Conservation (phyloP, 768 basidiomycete genomes). For the Tulasnella sp. region DNA sequence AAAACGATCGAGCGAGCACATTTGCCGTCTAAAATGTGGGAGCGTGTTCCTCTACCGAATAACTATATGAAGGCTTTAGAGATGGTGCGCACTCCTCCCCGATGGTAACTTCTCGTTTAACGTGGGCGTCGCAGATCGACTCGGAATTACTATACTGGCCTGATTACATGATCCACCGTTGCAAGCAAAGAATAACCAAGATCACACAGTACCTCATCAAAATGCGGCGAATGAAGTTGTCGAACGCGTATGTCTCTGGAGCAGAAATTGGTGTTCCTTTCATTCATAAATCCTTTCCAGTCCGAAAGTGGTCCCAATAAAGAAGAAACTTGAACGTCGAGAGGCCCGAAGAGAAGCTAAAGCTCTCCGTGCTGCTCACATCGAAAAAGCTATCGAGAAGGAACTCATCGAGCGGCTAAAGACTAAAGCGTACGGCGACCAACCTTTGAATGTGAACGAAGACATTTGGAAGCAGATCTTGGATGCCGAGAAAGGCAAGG, state of each 20-base stretch:
- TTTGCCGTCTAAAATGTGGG: slow-evolving; percentile 97
- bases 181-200: slow-evolving; percentile 98
- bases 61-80: slow-evolving; percentile 94
- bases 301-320: slow-evolving; percentile 89
- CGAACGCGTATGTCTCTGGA: slow-evolving; percentile 64
- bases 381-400: slow-evolving; percentile 93
- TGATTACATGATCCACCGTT: slow-evolving; percentile 94
- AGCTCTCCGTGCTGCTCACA: slow-evolving; percentile 89
- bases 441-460: slow-evolving; percentile 97
- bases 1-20: slow-evolving; percentile 99
- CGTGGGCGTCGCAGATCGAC: slow-evolving; percentile 71
- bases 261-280: neutral
- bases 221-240: slow-evolving; percentile 86
- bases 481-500: slow-evolving; percentile 59
- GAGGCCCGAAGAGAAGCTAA: slow-evolving; percentile 92
- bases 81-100: slow-evolving; percentile 57
- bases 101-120: neutral
- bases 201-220: slow-evolving; percentile 99
- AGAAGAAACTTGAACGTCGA: slow-evolving; percentile 93
- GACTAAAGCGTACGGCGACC: slow-evolving; percentile 95
- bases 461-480: slow-evolving; percentile 90
- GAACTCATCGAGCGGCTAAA: slow-evolving; percentile 94
- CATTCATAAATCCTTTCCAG: slow-evolving; percentile 42
- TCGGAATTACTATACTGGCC: slow-evolving; percentile 97
- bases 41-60: slow-evolving; percentile 84